Base-by-base conservation (phyloP, 306 rosid genomes). In the Fragaria vesca region DNA sequence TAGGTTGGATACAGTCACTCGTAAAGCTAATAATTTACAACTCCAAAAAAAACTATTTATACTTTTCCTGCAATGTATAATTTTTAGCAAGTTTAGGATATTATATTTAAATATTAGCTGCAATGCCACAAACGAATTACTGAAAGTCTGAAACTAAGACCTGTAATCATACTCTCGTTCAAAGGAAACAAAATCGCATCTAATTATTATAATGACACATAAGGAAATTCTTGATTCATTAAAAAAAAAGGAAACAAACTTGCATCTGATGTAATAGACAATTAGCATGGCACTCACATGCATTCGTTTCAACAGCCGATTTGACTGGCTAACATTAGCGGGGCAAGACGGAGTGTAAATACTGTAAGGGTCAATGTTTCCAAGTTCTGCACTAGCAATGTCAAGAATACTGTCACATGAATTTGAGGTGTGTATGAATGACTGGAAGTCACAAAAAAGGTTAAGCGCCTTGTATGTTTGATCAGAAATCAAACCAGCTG, bases 401-500 rank as follows among this genome's bases (percentile, higher is more conserved):
- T 83, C 91, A 12, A 60, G 63, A 75, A 86, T 69, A 26, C 85
- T 66, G 3, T 75, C 86, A 68, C 98, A 94, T 13, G 93, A 81
- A 8, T 66, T 34, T 67, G 97, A 90, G 6, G 92, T 50, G 55
- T 87, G 89, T 60, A 79, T 13, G 74, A 90, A 84, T 57, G 97
- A 79, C 80, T 88, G 76, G 46, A 20, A 71, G 77, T 81, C 88
- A 68, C 98, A 94, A 47, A 66, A 79, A 67, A 84, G 71, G 80
- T 90, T 87, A 76, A 91, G 85, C 48, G 76, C 87, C 77, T 86
- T 85, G 88, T 80, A 92, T 72, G 97, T 92, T 82, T 92, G 86
- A 82, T 94, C 97, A 43, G 98, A 94, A 76, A 94, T 90, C 89
- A 94, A 70, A 79, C 98, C 98, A 58, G 87, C 83, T 2, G 98